Base-by-base conservation (phyloP, 345 rosid species). In the Populus tremula region DNA sequence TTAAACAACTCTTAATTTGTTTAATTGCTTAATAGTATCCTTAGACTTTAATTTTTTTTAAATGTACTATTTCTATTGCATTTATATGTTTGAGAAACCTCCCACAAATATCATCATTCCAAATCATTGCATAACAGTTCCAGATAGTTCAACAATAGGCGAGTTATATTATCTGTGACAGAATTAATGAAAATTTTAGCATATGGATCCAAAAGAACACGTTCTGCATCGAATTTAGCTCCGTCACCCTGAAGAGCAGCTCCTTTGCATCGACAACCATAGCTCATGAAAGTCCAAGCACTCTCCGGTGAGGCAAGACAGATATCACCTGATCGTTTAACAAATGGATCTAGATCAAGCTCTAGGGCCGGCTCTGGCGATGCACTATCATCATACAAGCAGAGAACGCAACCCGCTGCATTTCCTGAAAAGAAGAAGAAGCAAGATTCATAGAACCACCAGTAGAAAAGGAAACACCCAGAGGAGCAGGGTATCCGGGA, bases 311-410 rank as follows among this genome's bases (percentile, higher is more conserved):
- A 88, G 50, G 91, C 94, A 85, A 92, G 99, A 96, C 99, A 92
- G 45, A 88, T 80, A 81, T 93, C 94, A 81, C 99, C 97, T 27
- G 96, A 83, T 82, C 92, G 89, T 83, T 96, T 89, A 66, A 92
- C 92, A 75, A 87, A 87, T 2, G 96, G 93, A 83, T 96, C 95
- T 11, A 96, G 96, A 87, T 93, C 97, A 80, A 93, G 92, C 91
- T 92, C 96, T 76, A 96, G 77, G 73, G 94, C 89, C 67, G 99
- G 98, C 72, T 75, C 82, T 35, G 85, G 90, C 2, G 84, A 76
- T 74, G 80, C 67, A n/a, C 36, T 65, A 35, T 92, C 94, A 82
- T 87, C 86, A 76, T 86, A 89, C 79, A 96, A 84, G 82, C 99
- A 93, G 47, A 96, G 82, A 79, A 90, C 88, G 67, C 92, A 85